phyloP scores from a whole-genome alignment of 129 eudicot species.

The Arctium minus region DNA sequence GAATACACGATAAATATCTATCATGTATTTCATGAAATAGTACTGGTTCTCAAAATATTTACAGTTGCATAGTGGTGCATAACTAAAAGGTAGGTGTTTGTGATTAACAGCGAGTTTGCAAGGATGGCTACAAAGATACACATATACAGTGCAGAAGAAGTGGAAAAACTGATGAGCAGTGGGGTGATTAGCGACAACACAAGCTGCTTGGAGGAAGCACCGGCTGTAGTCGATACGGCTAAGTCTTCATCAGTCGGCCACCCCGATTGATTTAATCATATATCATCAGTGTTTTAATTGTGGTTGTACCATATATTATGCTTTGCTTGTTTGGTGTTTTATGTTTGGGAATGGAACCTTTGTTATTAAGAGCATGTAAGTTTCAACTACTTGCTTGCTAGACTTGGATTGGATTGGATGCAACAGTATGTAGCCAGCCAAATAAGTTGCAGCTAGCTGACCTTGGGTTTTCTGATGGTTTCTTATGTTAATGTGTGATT shows the following conservation, averaged over 20 bases:
- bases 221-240: conserved; percentile 54
- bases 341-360: conserved; percentile 16
- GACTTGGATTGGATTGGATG: conserved; percentile 7
- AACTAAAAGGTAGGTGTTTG: neutral
- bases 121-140: conserved; percentile 75
- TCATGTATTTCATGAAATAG: too few species aligned
- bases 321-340: conserved; percentile 9
- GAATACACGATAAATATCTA: neutral
- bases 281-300: neutral
- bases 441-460: conserved; percentile 23
- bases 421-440: conserved; percentile 7
- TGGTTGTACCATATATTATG: conserved; percentile 6
- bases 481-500: neutral
- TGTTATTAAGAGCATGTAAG: conserved; percentile 5
- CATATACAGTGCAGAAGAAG: conserved; percentile 87
- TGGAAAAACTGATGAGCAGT: conserved; percentile 74
- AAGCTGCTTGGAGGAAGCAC: conserved; percentile 93
- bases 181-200: conserved; percentile 69
- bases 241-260: conserved; percentile 64
- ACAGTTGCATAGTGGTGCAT: neutral
- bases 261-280: conserved; percentile 20
- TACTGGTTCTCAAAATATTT: too few species aligned
- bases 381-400: conserved; percentile 16
- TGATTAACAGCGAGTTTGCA: conserved; percentile 72
- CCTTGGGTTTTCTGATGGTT: neutral